Evolutionary conservation across 768 basidiomycete species (phyloP).

Genomic region (Trametes coccinea): DNA sequence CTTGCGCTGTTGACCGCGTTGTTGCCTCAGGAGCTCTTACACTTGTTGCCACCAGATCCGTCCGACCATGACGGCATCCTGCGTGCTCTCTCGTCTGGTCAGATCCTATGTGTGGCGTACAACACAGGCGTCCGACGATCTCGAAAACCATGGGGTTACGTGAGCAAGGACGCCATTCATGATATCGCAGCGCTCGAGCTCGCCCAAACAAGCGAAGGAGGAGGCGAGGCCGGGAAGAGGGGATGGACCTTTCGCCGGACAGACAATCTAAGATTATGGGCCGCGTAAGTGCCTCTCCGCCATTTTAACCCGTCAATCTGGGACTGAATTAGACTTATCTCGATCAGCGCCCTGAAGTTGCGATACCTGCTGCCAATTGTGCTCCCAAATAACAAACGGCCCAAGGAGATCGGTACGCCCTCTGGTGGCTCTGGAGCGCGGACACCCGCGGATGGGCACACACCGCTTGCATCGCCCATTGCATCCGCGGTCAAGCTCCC

Average conservation of each 20-base stretch:
- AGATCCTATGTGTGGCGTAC: constrained; percentile 78
- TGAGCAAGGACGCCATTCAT: constrained; percentile 74
- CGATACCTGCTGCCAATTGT: constrained; percentile 74
- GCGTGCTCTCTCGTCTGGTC: constrained; percentile 66
- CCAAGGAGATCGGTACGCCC: not conserved
- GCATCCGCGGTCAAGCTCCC: constrained; percentile 40
- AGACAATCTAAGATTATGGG: constrained; percentile 85
- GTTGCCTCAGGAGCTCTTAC: constrained; percentile 57
- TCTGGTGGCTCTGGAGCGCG: not conserved
- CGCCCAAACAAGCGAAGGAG: constrained; percentile 36
- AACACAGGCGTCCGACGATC: constrained; percentile 80
- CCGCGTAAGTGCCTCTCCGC: constrained; percentile 57
- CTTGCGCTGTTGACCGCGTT: constrained; percentile 61
- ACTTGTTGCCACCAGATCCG: constrained; percentile 36
- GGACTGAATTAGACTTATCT: not conserved
- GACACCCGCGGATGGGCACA: constrained; percentile 20
- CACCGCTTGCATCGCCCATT: constrained; percentile 31
- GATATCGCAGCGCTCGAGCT: constrained; percentile 72
- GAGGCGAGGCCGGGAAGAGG: constrained; percentile 46
- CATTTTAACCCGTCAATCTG: too few species aligned
- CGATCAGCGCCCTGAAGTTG: constrained; percentile 70
- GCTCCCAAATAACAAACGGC: constrained; percentile 43
- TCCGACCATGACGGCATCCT: constrained; percentile 46
- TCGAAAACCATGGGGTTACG: constrained; percentile 86
- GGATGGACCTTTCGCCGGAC: constrained; percentile 86